Base-by-base conservation (phyloP, 257 asterid genomes). In the Anisodus acutangulus region DNA sequence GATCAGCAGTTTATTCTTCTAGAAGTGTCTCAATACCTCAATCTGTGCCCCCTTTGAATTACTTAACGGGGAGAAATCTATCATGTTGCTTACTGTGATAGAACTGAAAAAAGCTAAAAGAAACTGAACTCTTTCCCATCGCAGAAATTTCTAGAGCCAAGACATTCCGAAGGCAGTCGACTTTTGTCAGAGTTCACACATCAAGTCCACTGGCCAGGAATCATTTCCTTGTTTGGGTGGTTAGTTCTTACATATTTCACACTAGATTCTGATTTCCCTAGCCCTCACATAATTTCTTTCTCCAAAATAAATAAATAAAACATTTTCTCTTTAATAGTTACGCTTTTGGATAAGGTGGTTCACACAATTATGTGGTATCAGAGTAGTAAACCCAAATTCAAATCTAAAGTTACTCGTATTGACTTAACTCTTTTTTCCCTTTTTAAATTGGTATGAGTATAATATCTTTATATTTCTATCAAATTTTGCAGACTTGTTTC, bases 131-230 rank as follows among this genome's bases (percentile, higher is more conserved):
- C 47, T 45, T 80, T 82, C 81, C n/a, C 62, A 72, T 55, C 37
- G 82, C 93, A 94, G 97, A 90, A 66, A 91, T 89, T 85, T 93
- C 98, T 11, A 88, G 92, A 88, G 95, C 91, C 79, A 85, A 88
- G 92, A 95, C 98, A 47, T 86, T 94, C 91, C 91, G 85, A 76
- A 91, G 98, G 89, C 98, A 95, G 69, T 92, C 98, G 4, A 94
- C 94, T 63, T 95, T 95, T 85, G 98, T 94, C 68, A 92, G 96
- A 90, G 94, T 87, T 82, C 97, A 95, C 66, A 91, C 96, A 64
- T 94, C 98, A 79, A 90, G 88, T 92, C 93, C 94, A 82, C 88
- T 92, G 91, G 88, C 92, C 85, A 90, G 91, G 85, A 90, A 92
- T 84, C 83, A 92, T 51, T 62, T 93, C 82, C 91, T 95, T 55